Base-by-base conservation (phyloP, 1,284 basidiomycete genomes). In the Chiua sp. region DNA sequence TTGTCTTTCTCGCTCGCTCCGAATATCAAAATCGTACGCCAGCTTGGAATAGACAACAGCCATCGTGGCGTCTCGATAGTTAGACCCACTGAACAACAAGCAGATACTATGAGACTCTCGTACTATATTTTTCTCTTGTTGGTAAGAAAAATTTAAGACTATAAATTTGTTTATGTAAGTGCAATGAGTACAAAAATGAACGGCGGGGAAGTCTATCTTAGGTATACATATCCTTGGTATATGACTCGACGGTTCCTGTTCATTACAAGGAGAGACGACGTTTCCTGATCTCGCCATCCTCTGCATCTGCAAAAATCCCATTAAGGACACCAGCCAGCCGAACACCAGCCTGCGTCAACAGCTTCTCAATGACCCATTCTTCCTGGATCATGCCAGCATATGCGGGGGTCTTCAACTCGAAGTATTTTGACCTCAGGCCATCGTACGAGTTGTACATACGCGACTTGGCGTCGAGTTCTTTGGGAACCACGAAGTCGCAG, bases 391-490 rank as follows among this genome's bases (percentile, higher is more conserved):
- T 77, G 2, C 91, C 93, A 1, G 89, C 77, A 69, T 98, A 98
- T 63, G 88, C 80, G 0, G 91, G 88, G 26, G 92, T 94, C 74
- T 96, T 91, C n/a, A 98, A 83, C 75, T 97, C 91, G 37, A 92
- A 81, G 60, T 86, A 81, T 0, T 76, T 69, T 46, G 71, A 37
- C 51, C 11, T 48, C 33, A 20, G 62, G 16, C 47, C 35, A 2
- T 52, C 51, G 12, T 42, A 22, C n/a, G 42, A 11, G 5, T 44
- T 13, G 42, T 44, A 44, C 42, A 44, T 1, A 11, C 42, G 42
- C 55, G 4, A 44, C 48, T 28, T 30, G 33, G 15, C 70, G 62
- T 90, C 87, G 49, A 93, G 78, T 59, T 80, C 88, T 60, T 77
- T 76, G 0, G 90, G 94, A 91, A 89, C 97, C 5, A 92, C 83